phyloP scores from a whole-genome alignment of 2,329 filamentous ascomycete species.

The Lithohypha guttulata region DNA sequence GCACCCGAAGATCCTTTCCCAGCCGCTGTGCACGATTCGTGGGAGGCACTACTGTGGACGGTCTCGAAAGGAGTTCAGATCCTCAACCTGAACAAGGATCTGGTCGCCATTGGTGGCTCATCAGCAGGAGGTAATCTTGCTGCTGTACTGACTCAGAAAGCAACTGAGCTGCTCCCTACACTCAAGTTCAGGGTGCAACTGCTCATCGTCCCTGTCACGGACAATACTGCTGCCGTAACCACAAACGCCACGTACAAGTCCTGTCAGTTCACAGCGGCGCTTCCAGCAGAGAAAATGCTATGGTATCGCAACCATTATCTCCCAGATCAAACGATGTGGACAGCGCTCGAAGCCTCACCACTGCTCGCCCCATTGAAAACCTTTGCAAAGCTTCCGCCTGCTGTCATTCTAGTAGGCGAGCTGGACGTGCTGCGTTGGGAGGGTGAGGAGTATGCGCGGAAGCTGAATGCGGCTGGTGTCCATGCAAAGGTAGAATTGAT shows the following conservation, averaged over 20 bases:
- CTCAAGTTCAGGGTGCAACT: conserved; percentile 39
- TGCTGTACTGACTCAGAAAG: conserved; percentile 31
- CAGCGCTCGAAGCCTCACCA: conserved; percentile 44
- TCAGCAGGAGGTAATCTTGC: conserved; percentile 46
- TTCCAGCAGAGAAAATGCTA: conserved; percentile 48
- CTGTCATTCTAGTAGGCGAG: conserved; percentile 44
- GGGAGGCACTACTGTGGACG: conserved; percentile 45
- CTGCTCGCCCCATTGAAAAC: conserved; percentile 39
- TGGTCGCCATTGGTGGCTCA: conserved; percentile 38
- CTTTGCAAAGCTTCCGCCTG: conserved; percentile 41
- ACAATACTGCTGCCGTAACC: conserved; percentile 42
- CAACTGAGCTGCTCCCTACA: conserved; percentile 7
- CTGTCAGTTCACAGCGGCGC: conserved; percentile 42
- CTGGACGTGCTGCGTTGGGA: conserved; percentile 48
- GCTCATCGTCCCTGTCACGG: conserved; percentile 47
- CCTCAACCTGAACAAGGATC: conserved; percentile 28
- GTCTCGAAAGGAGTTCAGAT: conserved; percentile 19
- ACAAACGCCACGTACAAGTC: conserved; percentile 40
- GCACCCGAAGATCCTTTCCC: conserved; percentile 49
- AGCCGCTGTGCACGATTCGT: conserved; percentile 47
- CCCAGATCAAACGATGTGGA: conserved; percentile 36
- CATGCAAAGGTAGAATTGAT: conserved; percentile 40
- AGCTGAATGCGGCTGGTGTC: conserved; percentile 38
- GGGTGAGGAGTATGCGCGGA: conserved; percentile 42
- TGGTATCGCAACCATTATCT: conserved; percentile 52